phyloP scores from a whole-genome alignment of 148 eudicot species.

The Amaranthus cruentus region DNA sequence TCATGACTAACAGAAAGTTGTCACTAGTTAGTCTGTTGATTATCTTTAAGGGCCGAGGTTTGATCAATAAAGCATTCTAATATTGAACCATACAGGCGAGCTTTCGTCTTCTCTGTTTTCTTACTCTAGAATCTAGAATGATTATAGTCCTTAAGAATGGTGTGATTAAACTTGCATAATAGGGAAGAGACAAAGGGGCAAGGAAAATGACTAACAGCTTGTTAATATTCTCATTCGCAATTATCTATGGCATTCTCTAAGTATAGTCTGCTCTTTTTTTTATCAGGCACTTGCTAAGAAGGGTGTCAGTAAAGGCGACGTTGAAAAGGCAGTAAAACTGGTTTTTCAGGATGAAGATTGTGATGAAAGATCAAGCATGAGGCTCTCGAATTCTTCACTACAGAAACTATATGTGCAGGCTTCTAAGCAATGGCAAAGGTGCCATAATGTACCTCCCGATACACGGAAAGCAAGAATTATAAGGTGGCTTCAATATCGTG shows the following conservation, averaged over 20 bases:
- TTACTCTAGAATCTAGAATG: constrained; percentile 1
- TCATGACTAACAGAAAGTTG: background rate
- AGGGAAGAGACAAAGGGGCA: background rate
- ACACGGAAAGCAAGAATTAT: constrained; percentile 65
- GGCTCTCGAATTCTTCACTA: constrained; percentile 48
- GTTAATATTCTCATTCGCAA: background rate
- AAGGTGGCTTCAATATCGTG: constrained; percentile 94
- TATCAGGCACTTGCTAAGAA: constrained; percentile 60
- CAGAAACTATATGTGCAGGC: constrained; percentile 61
- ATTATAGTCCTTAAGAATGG: background rate
- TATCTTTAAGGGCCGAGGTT: background rate
- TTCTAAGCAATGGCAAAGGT: constrained; percentile 72
- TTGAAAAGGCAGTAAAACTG: constrained; percentile 57
- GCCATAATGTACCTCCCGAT: constrained; percentile 44
- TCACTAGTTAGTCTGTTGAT: background rate
- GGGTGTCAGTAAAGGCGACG: constrained; percentile 59
- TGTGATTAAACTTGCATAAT: background rate
- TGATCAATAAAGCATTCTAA: background rate
- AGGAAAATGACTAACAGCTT: background rate
- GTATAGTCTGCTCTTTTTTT: constrained; percentile 22
- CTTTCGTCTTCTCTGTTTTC: background rate
- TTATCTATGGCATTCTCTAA: background rate
- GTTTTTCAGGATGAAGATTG: constrained; percentile 62
- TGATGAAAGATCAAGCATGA: constrained; percentile 36
- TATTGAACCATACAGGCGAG: background rate